Conservation (phyloP, 2,329 filamentous ascomycete genomes). For the Trichoderma koningii region DNA sequence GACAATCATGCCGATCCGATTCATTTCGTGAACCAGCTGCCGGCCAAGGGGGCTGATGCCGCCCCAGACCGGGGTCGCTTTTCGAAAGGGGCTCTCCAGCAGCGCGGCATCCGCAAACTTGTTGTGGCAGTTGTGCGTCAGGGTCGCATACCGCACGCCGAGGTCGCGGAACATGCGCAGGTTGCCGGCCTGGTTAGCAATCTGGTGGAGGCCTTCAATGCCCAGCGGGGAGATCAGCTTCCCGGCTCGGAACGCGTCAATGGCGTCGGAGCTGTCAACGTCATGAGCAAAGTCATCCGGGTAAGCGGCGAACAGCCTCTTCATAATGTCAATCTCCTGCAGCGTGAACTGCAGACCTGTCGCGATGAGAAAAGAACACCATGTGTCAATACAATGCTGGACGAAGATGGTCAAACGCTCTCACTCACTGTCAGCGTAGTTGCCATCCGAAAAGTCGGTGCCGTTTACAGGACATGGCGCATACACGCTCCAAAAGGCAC, state of each 20-base stretch:
- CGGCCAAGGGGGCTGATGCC: conserved; percentile 74
- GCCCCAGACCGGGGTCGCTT: conserved; percentile 62
- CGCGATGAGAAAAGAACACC: neutral
- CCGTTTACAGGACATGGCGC: conserved; percentile 73
- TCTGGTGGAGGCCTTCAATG: conserved; percentile 89
- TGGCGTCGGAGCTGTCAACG: conserved; percentile 61
- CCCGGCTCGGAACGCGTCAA: conserved; percentile 60
- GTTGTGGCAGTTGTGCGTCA: conserved; percentile 95
- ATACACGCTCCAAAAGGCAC: conserved; percentile 92
- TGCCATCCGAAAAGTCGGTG: conserved; percentile 71
- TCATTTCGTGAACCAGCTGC: conserved; percentile 81
- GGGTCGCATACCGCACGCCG: conserved; percentile 82
- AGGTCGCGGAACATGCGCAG: conserved; percentile 74
- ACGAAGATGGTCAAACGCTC: neutral
- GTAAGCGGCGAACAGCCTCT: conserved; percentile 63
- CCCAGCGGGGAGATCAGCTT: conserved; percentile 76
- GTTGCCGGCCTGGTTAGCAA: conserved; percentile 79
- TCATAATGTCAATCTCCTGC: conserved; percentile 73
- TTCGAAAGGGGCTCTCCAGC: conserved; percentile 52
- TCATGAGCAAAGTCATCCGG: conserved; percentile 69
- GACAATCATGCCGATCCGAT: conserved; percentile 90
- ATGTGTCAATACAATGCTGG: neutral
- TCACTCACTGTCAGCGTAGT: conserved; percentile 63
- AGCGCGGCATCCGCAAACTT: conserved; percentile 83
- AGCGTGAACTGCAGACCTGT: conserved; percentile 66